phyloP scores from a whole-genome alignment of 176 grass and related monocot genomes.

The Avena insularis region DNA sequence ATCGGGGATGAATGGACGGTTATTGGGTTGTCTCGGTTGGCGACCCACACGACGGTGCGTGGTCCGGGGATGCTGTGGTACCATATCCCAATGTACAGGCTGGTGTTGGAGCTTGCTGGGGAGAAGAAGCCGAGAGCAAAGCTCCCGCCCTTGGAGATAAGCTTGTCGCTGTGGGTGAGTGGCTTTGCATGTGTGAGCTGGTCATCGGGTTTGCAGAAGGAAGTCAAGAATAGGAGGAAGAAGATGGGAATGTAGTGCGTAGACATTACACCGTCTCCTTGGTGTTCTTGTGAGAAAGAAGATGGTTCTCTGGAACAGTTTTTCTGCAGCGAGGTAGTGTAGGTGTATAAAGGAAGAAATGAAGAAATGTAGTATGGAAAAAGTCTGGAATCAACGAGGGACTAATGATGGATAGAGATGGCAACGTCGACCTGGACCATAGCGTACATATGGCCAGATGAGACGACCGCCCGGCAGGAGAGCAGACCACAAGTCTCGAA shows the following conservation, averaged over 20 bases:
- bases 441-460: neutral
- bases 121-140: conserved; percentile 23
- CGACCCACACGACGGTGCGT: neutral
- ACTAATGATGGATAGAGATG: neutral
- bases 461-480: neutral
- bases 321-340: neutral
- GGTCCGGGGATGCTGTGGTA: neutral
- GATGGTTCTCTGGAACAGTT: neutral
- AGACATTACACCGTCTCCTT: neutral
- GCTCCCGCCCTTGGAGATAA: neutral
- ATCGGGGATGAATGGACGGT: neutral
- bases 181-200: conserved; percentile 5
- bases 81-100: neutral
- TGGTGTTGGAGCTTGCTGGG: neutral
- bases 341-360: neutral
- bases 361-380: neutral
- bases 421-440: neutral
- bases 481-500: neutral
- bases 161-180: neutral
- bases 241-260: neutral
- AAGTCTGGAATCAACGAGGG: neutral
- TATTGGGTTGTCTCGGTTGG: neutral
- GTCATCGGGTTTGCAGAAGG: neutral
- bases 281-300: neutral
- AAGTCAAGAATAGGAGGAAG: neutral